Conservation (phyloP, 352 stramenopile genomes). For the Globisporangium abappressorium region DNA sequence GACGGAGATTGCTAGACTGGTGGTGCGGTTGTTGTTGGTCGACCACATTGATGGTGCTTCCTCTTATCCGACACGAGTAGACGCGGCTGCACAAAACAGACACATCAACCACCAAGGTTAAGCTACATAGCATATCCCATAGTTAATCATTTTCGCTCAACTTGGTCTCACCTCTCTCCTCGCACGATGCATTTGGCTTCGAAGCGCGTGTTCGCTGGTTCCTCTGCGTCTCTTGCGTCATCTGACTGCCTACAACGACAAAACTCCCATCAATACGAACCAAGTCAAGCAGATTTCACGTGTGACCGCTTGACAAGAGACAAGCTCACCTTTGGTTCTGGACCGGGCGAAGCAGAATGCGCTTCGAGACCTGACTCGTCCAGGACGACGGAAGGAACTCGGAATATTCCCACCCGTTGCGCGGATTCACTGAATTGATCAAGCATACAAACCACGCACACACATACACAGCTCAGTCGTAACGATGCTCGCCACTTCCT, state of each 20-base stretch:
- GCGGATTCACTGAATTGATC: conserved; percentile 1
- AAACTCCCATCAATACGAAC: background rate
- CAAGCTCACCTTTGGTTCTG: background rate
- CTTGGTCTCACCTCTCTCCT: conserved; percentile 38
- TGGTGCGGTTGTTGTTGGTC: background rate
- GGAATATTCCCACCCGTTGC: conserved; percentile 38
- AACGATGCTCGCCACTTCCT: background rate
- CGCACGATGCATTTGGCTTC: conserved; percentile 44
- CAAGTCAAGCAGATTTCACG: too few relatives aligned
- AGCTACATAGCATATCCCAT: background rate
- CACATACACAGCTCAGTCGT: background rate
- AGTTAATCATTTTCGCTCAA: background rate
- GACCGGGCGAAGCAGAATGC: conserved; percentile 44
- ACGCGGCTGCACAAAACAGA: background rate
- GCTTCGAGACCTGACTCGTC: conserved; percentile 59
- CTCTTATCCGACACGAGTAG: conserved; percentile 11
- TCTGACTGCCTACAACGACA: conserved; percentile 7
- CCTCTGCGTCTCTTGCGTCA: background rate
- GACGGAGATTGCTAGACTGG: background rate
- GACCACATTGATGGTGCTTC: conserved; percentile 5
- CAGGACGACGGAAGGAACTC: conserved; percentile 66
- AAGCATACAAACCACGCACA: too few relatives aligned
- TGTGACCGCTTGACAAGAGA: too few relatives aligned
- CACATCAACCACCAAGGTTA: background rate
- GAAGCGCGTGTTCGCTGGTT: conserved; percentile 20